Base-by-base conservation (phyloP, 257 asterid species). In the Lithospermum erythrorhizon region DNA sequence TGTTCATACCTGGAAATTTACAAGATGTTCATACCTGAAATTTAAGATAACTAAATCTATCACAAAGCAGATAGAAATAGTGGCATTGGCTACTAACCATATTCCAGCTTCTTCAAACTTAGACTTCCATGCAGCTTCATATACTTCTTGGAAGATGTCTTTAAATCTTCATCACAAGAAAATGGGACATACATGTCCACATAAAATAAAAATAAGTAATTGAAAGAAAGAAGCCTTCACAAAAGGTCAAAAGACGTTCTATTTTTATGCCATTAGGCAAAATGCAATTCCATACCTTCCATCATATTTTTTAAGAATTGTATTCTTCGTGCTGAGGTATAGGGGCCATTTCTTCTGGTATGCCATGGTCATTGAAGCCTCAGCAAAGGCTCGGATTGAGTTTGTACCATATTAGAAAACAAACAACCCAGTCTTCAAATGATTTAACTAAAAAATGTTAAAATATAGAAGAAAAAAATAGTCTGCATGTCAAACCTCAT, bases 81-180 rank as follows among this genome's bases (percentile, higher is more conserved):
- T 19, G 58, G 53, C 48, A 22, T 0, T 3, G 48, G 55, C 64
- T 63, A 64, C 89, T 73, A 67, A 89, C 99, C 97, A 93, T 55
- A 93, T 93, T 35, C 91, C 90, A 47, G 95, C 95, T 68, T 74
- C 88, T 68, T 84, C 99, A 32, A 68, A 93, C 88, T 89, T 93
- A 14, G 89, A 66, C 75, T 85, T 85, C 97, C 99, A 93, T 57
- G 62, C 75, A 47, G 94, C 63, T 68, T 87, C 99, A 52, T 89
- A 89, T 59, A 89, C 90, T 68, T 93, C 97, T 76, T 93, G 99
- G 70, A 93, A 93, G 57, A 93, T 93, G 76, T 93, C 97, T 86
- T 93, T 93, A 85, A 93, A 93, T 80, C 99, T 93, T 71, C 70
- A 60, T 27, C 30, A 15, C 6, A 55, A 14, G 71, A 29, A 72